These are phyloP conservation scores for Euphorbia peplus DNA, from an alignment of 345 rosid species.

Conservation along the genomic window DNA sequence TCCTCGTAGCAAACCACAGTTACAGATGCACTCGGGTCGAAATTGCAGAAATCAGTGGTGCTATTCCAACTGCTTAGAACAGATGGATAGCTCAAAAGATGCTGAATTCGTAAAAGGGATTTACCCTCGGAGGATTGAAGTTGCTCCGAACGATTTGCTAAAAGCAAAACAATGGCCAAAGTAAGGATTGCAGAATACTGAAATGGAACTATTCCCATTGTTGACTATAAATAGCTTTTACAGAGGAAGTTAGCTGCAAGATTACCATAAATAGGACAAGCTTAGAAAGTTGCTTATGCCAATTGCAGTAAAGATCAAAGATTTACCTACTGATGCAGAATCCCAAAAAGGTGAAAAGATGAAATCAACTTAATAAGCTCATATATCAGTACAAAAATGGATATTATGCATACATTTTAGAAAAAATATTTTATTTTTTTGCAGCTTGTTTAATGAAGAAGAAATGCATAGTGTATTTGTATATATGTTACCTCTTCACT, in stretches of 20 bases:
- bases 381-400: background rate
- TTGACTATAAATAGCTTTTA: constrained; percentile 17
- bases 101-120: constrained; percentile 62
- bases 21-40: constrained; percentile 53
- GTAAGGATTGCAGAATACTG: constrained; percentile 30
- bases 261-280: background rate
- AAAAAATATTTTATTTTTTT: background rate
- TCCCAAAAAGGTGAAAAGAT: too few relatives aligned
- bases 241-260: constrained; percentile 1
- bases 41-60: constrained; percentile 74
- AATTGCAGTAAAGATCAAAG: background rate
- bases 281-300: background rate
- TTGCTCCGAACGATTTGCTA: constrained; percentile 48
- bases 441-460: background rate
- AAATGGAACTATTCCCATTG: constrained; percentile 47
- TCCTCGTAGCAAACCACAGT: constrained; percentile 86
- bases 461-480: background rate
- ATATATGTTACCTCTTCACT: background rate
- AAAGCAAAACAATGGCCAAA: constrained; percentile 37
- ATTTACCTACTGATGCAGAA: background rate
- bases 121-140: constrained; percentile 69
- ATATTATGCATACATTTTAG: too few relatives aligned
- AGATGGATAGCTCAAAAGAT: constrained; percentile 59
- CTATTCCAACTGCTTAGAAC: constrained; percentile 68
- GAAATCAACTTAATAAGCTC: background rate